Percentiles rank a stretch among this genome's conserved stretches.
Evolutionary conservation across 78 protist genomes (phyloP).

Genomic region (Chrysochromulina tobinii): DNA sequence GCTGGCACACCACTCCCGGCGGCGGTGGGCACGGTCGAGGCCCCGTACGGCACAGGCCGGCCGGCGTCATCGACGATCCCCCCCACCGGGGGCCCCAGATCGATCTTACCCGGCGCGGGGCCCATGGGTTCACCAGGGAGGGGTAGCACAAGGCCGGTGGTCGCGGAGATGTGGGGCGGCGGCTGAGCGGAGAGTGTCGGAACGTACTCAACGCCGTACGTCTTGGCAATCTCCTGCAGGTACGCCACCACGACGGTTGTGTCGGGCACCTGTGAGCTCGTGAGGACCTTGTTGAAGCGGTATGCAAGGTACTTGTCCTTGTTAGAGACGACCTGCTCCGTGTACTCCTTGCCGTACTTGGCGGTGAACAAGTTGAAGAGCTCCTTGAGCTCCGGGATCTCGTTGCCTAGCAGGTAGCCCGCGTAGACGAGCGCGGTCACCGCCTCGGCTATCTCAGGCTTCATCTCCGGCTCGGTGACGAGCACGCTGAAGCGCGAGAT

Average conservation of each 20-base stretch:
- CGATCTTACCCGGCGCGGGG: no score
- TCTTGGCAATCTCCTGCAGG: conserved; percentile 1
- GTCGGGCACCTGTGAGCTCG: conserved; percentile 1
- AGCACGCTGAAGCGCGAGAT: neutral
- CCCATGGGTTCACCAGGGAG: neutral
- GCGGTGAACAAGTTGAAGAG: neutral
- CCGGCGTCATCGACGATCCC: no score
- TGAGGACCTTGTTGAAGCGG: neutral
- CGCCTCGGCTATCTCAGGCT: neutral
- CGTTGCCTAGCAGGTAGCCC: neutral
- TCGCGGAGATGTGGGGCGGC: neutral
- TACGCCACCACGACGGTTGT: neutral
- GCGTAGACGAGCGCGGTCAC: neutral
- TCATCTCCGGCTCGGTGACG: neutral
- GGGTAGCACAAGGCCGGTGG: neutral
- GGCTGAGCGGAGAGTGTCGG: neutral
- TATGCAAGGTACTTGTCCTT: neutral
- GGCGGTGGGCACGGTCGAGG: no score
- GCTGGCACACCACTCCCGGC: no score
- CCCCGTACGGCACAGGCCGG: no score
- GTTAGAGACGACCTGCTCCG: neutral
- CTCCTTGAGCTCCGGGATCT: conserved; percentile 9
- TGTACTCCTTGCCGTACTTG: neutral
- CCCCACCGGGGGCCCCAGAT: no score
- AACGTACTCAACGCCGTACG: neutral